Base-by-base conservation (phyloP, 1,139 yeast species). In the Dujonia santamariae region DNA sequence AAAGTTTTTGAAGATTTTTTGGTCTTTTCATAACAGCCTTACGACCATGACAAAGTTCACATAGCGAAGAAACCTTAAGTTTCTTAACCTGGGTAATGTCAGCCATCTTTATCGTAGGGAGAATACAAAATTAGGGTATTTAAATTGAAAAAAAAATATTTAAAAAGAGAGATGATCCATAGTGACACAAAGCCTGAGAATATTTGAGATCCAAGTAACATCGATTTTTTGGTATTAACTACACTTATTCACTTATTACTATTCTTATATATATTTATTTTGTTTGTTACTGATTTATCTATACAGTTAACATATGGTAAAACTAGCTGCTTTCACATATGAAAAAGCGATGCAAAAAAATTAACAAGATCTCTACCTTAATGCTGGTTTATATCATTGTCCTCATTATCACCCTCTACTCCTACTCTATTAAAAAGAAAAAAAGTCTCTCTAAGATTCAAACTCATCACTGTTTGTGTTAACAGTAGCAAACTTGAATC, bases 11-110 rank as follows among this genome's bases (percentile, higher is more conserved):
- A 28, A 85, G 71, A 44, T 92, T 92, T 56, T 94, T 92, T 12
- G 99, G 99, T 42, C 98, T 73, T 52, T 80, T 84, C 71, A 94
- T 74, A 19, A 85, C 86, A 0, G 97, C 96, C 53, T 86, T 85
- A 36, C 92, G 72, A 18, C 77, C 72, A 46, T 79, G 83, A 54
- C 98, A 92, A n/a, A 87, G 72, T 59, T 88, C 96, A 61, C 98
- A 92, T 16, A 77, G 61, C 7, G 72, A 61, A 0, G 63, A 30
- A 0, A 73, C 58, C 50, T 76, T 78, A 19, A 73, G 36, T 36
- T 49, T 53, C 48, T 50, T 69, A 32, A 25, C 30, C 34, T 34
- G 35, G 4, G 30, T 29, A 8, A 7, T 26, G 8, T 26, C 5
- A 15, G 44, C 11, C 19, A 23, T 28, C 12, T 26, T 11, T 28